A percentile compares a stretch with the other conserved stretches of the same genome.
phyloP scores from a whole-genome alignment of 768 basidiomycete species.

The Boletus patriciae region DNA sequence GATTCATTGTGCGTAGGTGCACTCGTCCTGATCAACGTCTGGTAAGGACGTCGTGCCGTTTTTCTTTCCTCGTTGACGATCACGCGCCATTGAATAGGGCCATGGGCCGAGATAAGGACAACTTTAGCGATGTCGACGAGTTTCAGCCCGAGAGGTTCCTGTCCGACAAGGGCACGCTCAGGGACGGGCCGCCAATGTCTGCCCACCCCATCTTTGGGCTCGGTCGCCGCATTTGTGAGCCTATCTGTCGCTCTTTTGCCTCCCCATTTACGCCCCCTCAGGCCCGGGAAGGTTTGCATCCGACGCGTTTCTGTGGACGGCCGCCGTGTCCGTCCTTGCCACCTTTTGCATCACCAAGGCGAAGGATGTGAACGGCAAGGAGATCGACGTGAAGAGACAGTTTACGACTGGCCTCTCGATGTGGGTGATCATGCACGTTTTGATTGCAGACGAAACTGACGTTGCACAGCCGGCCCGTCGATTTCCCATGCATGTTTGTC shows the following conservation, averaged over 20 bases:
- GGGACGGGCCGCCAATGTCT: slow-evolving; percentile 3
- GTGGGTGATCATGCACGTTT: slow-evolving; percentile 6
- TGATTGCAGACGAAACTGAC: not conserved
- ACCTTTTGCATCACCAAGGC: slow-evolving; percentile 23
- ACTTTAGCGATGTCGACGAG: slow-evolving; percentile 18
- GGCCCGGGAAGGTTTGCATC: slow-evolving; percentile 26
- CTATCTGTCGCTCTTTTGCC: not conserved
- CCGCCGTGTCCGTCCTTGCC: slow-evolving; percentile 25
- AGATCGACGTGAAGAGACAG: slow-evolving; percentile 21
- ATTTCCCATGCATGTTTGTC: slow-evolving; percentile 25
- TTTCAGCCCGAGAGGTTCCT: slow-evolving; percentile 32
- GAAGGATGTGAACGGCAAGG: slow-evolving; percentile 20
- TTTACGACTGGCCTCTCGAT: slow-evolving; percentile 26
- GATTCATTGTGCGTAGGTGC: slow-evolving; percentile 19
- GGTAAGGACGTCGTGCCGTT: slow-evolving; percentile 20
- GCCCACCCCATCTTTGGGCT: slow-evolving; percentile 27
- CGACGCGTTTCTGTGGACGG: slow-evolving; percentile 24
- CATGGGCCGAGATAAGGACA: slow-evolving; percentile 22
- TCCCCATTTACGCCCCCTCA: not conserved
- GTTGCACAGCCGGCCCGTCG: slow-evolving; percentile 15
- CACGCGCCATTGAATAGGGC: slow-evolving; percentile 14
- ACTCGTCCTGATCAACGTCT: slow-evolving; percentile 36
- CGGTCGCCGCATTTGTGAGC: slow-evolving; percentile 27
- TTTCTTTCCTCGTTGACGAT: not conserved
- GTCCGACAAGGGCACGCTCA: slow-evolving; percentile 12